phyloP scores from a whole-genome alignment of 371 early-diverging fungal species.

The Thermomucor indicae-seudaticae region DNA sequence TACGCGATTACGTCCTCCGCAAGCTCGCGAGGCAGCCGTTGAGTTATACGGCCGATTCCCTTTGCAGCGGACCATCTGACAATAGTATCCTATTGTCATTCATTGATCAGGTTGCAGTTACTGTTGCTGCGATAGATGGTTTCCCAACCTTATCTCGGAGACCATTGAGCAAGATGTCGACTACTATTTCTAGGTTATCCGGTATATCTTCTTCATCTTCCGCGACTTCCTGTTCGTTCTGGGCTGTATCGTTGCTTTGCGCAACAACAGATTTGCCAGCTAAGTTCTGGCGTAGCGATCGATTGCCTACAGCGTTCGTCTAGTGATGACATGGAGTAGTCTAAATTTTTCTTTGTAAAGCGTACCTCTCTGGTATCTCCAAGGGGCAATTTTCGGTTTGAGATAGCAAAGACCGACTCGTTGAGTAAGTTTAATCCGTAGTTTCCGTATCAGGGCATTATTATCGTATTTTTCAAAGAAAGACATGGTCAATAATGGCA shows the following conservation, averaged over 20 bases:
- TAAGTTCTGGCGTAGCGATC: constrained; percentile 47
- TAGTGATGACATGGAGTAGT: not conserved
- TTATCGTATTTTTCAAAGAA: constrained; percentile 50
- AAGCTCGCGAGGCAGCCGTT: constrained; percentile 74
- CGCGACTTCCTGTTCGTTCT: constrained; percentile 32
- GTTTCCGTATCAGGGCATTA: constrained; percentile 77
- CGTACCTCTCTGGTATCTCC: constrained; percentile 72
- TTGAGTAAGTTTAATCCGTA: constrained; percentile 77
- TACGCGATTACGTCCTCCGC: constrained; percentile 80
- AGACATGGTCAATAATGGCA: constrained; percentile 49
- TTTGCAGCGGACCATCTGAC: constrained; percentile 97
- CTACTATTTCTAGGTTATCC: constrained; percentile 68
- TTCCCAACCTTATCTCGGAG: constrained; percentile 68
- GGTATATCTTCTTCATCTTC: constrained; percentile 62
- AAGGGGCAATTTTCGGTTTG: constrained; percentile 69
- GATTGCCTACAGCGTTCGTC: constrained; percentile 19
- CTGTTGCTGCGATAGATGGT: not conserved
- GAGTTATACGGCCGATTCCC: constrained; percentile 85
- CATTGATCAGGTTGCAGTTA: not conserved
- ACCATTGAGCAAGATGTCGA: constrained; percentile 77
- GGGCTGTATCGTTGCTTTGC: not conserved
- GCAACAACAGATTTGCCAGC: constrained; percentile 6
- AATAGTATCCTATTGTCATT: constrained; percentile 72
- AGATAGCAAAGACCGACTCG: constrained; percentile 75
- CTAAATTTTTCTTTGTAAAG: not conserved